Conservation (phyloP, 306 rosid species). For the Begonia peltatifolia region DNA sequence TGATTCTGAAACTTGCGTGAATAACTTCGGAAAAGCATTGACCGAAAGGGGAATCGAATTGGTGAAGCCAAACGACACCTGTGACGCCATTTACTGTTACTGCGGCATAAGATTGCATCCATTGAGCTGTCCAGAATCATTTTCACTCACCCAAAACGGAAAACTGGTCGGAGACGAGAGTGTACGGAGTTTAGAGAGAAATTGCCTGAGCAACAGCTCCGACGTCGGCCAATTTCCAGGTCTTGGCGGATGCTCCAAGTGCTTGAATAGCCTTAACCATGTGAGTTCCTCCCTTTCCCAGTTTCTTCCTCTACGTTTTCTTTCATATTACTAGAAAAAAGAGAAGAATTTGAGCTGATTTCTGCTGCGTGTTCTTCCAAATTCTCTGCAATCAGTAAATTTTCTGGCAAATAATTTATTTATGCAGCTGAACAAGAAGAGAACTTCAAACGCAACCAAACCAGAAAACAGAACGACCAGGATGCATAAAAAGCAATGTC, state of each 20-base stretch:
- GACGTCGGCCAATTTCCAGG: conserved; percentile 58
- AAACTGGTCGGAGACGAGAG: conserved; percentile 41
- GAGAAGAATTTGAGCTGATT: not conserved
- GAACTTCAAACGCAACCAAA: conserved; percentile 68
- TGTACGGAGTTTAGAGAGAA: conserved; percentile 52
- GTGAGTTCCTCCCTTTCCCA: conserved; percentile 19
- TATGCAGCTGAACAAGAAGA: conserved; percentile 70
- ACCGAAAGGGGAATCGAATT: conserved; percentile 42
- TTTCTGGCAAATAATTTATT: conserved; percentile 5
- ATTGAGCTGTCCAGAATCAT: conserved; percentile 58
- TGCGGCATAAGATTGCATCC: conserved; percentile 82
- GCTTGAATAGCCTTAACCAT: conserved; percentile 49
- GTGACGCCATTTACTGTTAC: conserved; percentile 71
- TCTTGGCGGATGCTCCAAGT: conserved; percentile 86
- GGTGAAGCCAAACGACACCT: conserved; percentile 60
- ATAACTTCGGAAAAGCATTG: conserved; percentile 45
- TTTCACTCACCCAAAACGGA: conserved; percentile 37
- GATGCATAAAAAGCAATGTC: conserved; percentile 74
- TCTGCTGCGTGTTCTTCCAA: not conserved
- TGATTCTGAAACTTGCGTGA: conserved; percentile 78
- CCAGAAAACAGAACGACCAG: conserved; percentile 69
- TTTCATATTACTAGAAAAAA: too few species aligned
- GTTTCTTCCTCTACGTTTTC: too few species aligned
- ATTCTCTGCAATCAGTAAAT: too few species aligned
- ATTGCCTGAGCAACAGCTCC: conserved; percentile 38